Evolutionary conservation across 805 yeast genomes (phyloP).

Genomic region (Candida railenensis): DNA sequence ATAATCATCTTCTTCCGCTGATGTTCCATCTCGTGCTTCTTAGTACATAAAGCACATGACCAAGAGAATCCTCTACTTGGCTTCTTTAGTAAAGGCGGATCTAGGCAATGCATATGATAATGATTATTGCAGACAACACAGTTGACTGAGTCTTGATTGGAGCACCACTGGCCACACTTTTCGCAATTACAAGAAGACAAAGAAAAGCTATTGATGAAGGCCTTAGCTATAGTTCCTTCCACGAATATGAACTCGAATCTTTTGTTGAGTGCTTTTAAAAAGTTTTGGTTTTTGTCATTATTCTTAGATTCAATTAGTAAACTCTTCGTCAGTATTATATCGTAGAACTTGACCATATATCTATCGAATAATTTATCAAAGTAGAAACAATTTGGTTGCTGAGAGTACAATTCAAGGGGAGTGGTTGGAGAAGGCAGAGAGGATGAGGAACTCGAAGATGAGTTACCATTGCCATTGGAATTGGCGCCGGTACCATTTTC

Average conservation of each 20-base stretch:
- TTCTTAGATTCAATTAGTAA: constrained; percentile 42
- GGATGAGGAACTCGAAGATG: constrained; percentile 7
- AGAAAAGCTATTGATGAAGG: constrained; percentile 60
- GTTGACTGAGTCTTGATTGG: constrained; percentile 62
- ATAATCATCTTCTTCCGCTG: constrained; percentile 37
- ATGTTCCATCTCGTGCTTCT: constrained; percentile 48
- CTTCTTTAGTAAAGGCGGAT: constrained; percentile 76
- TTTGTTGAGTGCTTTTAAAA: constrained; percentile 59
- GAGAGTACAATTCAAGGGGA: constrained; percentile 49
- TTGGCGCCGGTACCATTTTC: constrained; percentile 6
- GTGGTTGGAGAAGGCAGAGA: constrained; percentile 14
- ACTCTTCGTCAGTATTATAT: constrained; percentile 61
- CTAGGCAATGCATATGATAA: constrained; percentile 81
- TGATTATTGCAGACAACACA: constrained; percentile 75
- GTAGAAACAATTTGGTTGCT: constrained; percentile 71
- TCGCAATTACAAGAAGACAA: constrained; percentile 58
- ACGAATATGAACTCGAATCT: constrained; percentile 73
- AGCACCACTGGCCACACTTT: constrained; percentile 83
- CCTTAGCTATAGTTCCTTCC: constrained; percentile 65
- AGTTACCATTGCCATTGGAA: constrained; percentile 6
- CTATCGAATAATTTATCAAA: constrained; percentile 84
- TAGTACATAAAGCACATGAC: constrained; percentile 82
- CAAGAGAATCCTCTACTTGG: constrained; percentile 89
- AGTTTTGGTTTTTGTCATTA: constrained; percentile 50
- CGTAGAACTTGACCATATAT: constrained; percentile 80